These are phyloP conservation scores for Colletotrichum salicis DNA, from an alignment of 2,329 filamentous ascomycete genomes.

Conservation along the genomic window DNA sequence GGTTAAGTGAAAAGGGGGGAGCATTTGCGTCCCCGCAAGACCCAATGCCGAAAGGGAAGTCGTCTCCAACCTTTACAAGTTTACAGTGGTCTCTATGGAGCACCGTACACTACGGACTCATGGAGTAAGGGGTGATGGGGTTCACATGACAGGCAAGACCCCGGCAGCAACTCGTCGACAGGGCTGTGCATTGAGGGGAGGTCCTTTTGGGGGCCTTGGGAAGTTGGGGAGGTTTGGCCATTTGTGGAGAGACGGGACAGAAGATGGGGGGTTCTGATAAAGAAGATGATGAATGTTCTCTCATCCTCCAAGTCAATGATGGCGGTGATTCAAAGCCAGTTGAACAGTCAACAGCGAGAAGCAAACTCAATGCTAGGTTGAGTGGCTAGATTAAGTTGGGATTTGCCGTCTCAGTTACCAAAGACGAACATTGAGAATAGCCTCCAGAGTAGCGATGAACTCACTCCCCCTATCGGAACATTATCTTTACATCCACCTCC, in stretches of 20 bases:
- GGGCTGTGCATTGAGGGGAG: conserved; percentile 26
- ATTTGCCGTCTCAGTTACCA: background rate
- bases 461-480: background rate
- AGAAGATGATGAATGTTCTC: background rate
- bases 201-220: conserved; percentile 15
- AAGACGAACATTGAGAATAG: background rate
- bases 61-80: background rate
- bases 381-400: no score
- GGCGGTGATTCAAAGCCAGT: background rate
- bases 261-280: background rate
- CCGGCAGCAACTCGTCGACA: background rate
- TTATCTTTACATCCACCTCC: background rate
- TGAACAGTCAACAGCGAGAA: background rate
- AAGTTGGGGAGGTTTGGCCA: background rate
- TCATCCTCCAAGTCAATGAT: background rate
- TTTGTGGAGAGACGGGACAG: background rate
- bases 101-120: background rate
- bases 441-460: background rate
- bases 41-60: background rate
- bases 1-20: background rate
- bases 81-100: background rate
- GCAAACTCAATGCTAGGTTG: background rate
- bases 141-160: background rate
- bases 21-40: background rate
- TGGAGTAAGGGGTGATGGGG: background rate